phyloP scores from a whole-genome alignment of 1,284 basidiomycete genomes.

The Irpex sp. region DNA sequence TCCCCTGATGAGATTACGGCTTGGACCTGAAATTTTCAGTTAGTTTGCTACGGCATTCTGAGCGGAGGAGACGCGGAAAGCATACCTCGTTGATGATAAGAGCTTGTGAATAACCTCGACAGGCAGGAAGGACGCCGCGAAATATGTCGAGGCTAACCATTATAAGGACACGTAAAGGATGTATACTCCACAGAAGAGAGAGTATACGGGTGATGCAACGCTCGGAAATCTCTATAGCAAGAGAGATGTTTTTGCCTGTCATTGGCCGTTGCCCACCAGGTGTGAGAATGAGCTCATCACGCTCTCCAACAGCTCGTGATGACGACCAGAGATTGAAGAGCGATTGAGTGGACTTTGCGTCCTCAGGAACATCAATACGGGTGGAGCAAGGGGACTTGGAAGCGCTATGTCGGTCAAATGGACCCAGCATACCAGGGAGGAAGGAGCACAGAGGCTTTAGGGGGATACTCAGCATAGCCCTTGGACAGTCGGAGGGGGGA shows the following conservation, averaged over 20 bases:
- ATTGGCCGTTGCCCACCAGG: conserved; percentile 64
- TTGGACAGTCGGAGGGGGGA: conserved; percentile 15
- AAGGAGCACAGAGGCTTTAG: conserved; percentile 5
- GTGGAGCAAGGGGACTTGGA: no score
- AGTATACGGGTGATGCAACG: conserved; percentile 53
- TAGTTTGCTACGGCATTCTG: neutral
- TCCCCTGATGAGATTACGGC: conserved; percentile 54
- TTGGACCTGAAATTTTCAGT: conserved; percentile 46
- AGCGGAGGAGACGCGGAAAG: conserved; percentile 4
- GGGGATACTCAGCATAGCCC: conserved; percentile 23
- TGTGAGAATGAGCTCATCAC: conserved; percentile 36
- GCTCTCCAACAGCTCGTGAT: conserved; percentile 45
- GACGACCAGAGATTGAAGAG: conserved; percentile 59
- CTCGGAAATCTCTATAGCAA: conserved; percentile 51
- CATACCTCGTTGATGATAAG: conserved; percentile 73
- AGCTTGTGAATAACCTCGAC: conserved; percentile 78
- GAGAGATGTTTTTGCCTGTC: conserved; percentile 44
- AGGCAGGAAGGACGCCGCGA: conserved; percentile 70
- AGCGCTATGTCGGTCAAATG: neutral
- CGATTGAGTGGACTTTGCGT: conserved; percentile 14
- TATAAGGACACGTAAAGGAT: conserved; percentile 58
- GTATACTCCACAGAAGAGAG: conserved; percentile 53
- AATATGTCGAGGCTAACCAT: conserved; percentile 64
- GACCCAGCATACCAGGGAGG: conserved; percentile 8
- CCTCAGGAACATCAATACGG: neutral